phyloP scores from a whole-genome alignment of 805 yeast species.

The Candida chauliodis region DNA sequence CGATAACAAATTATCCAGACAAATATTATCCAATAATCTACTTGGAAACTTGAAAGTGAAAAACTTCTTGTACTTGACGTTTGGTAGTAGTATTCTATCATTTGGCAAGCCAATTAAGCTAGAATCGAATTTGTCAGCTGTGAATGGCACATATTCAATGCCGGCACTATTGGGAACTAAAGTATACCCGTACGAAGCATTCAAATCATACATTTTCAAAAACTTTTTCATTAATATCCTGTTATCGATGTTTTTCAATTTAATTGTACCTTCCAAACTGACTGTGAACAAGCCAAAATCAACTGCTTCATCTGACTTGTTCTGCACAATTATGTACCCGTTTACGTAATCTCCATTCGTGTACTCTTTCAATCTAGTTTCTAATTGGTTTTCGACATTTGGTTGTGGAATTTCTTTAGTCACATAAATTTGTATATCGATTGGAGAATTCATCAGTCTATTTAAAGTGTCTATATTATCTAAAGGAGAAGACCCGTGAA shows the following conservation, averaged over 20 bases:
- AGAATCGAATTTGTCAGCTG: slow-evolving; percentile 45
- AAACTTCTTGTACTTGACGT: slow-evolving; percentile 51
- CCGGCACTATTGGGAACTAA: slow-evolving; percentile 53
- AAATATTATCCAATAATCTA: slow-evolving; percentile 48
- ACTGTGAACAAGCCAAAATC: slow-evolving; percentile 44
- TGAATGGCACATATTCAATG: slow-evolving; percentile 40
- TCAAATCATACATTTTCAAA: slow-evolving; percentile 56
- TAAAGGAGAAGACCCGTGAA: slow-evolving; percentile 42
- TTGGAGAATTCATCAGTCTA: slow-evolving; percentile 36
- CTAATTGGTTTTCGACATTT: slow-evolving; percentile 34
- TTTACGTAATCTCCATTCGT: slow-evolving; percentile 40
- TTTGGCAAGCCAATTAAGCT: slow-evolving; percentile 47
- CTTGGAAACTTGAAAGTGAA: slow-evolving; percentile 58
- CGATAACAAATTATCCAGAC: slow-evolving; percentile 41
- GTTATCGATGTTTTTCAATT: slow-evolving; percentile 24
- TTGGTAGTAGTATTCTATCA: slow-evolving; percentile 47
- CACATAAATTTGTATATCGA: slow-evolving; percentile 47
- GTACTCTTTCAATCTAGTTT: slow-evolving; percentile 44
- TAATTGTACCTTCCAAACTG: slow-evolving; percentile 46
- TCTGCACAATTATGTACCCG: slow-evolving; percentile 46
- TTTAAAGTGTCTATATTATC: slow-evolving; percentile 52
- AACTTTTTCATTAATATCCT: slow-evolving; percentile 45
- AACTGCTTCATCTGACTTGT: slow-evolving; percentile 42
- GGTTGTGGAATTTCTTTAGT: slow-evolving; percentile 53
- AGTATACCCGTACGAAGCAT: slow-evolving; percentile 51